Base-by-base conservation (phyloP, 495 filamentous ascomycete species). In the Evansstolkia leycettana region DNA sequence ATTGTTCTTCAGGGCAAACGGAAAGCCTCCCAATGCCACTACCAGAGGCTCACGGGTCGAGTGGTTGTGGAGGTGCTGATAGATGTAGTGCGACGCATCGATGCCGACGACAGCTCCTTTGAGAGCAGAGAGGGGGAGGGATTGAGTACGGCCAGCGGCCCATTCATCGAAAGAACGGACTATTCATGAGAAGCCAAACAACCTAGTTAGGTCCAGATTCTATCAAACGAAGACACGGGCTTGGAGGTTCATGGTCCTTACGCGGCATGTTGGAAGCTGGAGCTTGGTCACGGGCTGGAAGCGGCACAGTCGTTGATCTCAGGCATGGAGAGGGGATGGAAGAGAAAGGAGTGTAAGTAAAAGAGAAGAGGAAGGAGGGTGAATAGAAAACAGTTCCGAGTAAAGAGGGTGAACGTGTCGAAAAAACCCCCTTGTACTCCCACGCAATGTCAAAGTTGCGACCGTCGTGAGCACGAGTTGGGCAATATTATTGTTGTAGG, bases 11-110 rank as follows among this genome's bases (percentile, higher is more conserved):
- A 89, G 57, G 28, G 79, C 77, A 40, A 92, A 84, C 1, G 92
- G 89, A 38, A 84, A 71, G 30, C 92, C 92, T 17, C 89, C 92
- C 11, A 96, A 72, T 13, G 92, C 92, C 31, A 85, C 71, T 17
- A 96, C 70, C 13, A 99, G 74, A 15, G 88, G 84, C 48, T 99
- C 92, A 36, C 78, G 79, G 26, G 69, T 70, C 17, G 75, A 73
- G 29, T 68, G 57, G 34, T 74, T 69, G 51, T 73, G 69, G 48
- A 89, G 73, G 35, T 90, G 67, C 7, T 76, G 76, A 45, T 76
- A 68, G 35, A 96, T 73, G 60, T 89, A 99, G 58, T 90, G 76
- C 17, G 82, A 75, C 24, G 87, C 90, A 65, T 99, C 92, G 44
- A 99, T 79, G 43, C 78, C 86, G 43, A 94, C 67, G 16, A 76